Percentiles rank a stretch among this genome's conserved stretches.
phyloP scores from a whole-genome alignment of 2,329 filamentous ascomycete species.

The Alternaria longipes region DNA sequence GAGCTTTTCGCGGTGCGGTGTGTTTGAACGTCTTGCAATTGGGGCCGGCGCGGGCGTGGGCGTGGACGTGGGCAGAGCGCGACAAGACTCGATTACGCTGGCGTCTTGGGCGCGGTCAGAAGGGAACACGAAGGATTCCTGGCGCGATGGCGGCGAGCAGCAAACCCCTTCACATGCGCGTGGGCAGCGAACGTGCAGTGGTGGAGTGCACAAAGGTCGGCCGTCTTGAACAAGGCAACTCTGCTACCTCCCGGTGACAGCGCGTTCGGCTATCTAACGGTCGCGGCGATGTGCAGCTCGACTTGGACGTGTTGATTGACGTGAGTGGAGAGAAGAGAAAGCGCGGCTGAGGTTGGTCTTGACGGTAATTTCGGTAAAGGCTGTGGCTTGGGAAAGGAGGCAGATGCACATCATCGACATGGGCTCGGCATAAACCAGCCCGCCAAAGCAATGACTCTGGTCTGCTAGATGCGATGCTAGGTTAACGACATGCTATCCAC shows the following conservation, averaged over 20 bases:
- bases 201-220: slow-evolving; percentile 2
- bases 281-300: slow-evolving; percentile 25
- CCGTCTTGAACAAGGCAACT: neutral
- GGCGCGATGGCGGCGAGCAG: neutral
- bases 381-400: slow-evolving; percentile 25
- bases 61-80: slow-evolving; percentile 7
- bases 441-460: slow-evolving; percentile 15
- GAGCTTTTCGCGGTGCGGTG: slow-evolving; percentile 14
- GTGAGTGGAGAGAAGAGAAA: slow-evolving; percentile 43
- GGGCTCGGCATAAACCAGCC: slow-evolving; percentile 25
- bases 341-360: slow-evolving; percentile 37
- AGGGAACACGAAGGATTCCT: slow-evolving; percentile 5
- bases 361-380: slow-evolving; percentile 28
- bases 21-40: slow-evolving; percentile 5
- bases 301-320: slow-evolving; percentile 31
- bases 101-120: slow-evolving; percentile 12
- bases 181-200: slow-evolving; percentile 8
- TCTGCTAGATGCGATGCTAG: slow-evolving; percentile 3
- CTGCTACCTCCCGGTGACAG: slow-evolving; percentile 12
- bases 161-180: slow-evolving; percentile 29
- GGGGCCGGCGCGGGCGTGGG: neutral
- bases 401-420: slow-evolving; percentile 30
- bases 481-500: neutral
- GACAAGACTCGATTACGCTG: slow-evolving; percentile 7
- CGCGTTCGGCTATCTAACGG: slow-evolving; percentile 25